Base-by-base conservation (phyloP, 2,329 filamentous ascomycete genomes). In the Pestalotiopsis sp. region DNA sequence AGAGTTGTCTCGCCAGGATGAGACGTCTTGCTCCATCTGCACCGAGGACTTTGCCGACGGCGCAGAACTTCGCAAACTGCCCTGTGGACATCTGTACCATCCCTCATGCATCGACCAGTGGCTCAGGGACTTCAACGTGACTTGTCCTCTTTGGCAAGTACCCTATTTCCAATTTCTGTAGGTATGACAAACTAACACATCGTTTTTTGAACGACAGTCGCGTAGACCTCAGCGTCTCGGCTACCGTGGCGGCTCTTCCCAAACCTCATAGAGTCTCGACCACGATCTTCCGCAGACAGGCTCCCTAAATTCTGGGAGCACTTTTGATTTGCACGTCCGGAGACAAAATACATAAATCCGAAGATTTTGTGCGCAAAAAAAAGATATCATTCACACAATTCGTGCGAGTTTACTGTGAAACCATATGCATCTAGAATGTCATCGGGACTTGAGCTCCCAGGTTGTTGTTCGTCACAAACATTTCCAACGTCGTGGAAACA, bases 51-150 rank as follows among this genome's bases (percentile, higher is more conserved):
- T 67, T 38, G 12, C 3, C 14, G 41, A 67, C 11, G 64, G 68
- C 7, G 23, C 49, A 4, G 11, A 60, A 1, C 36, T 69, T 3
- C 64, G 60, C 23, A 61, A 65, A 36, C 63, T 70, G 60, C 64
- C 58, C 0, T 67, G 64, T 45, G 63, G 60, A 17, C 74, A 68
- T 60, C 66, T 66, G 17, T 66, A 36, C 39, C 62, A 70, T 61
- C 69, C 52, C 41, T 23, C n/a, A 27, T 64, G 66, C 57, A 63
- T 67, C 56, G 69, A 66, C 56, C 69, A 58, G 67, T 69, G 39
- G 66, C 69, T 68, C 45, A 70, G 58, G 57, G 71, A 63, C 66
- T 71, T 64, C 20, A 66, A 64, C 13, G 70, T 68, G 41, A 64
- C 66, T 13, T 65, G 66, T 58, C 65, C 71, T 12, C 36, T 69